These are phyloP conservation scores for Grigorovia transvaalensis DNA, from an alignment of 805 yeast genomes.

Conservation along the genomic window DNA sequence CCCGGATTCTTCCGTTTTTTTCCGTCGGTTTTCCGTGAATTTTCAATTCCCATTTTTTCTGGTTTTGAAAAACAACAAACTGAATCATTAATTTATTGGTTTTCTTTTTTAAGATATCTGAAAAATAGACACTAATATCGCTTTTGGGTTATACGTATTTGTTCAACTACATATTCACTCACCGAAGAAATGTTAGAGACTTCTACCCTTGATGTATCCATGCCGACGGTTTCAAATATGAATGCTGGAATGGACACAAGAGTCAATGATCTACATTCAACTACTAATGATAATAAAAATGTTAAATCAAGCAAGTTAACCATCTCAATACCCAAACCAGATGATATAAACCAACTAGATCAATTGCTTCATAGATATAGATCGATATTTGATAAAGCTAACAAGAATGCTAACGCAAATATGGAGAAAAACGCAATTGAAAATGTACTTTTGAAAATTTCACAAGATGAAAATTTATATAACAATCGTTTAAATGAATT, in stretches of 20 bases:
- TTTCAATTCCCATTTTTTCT: too few relatives aligned
- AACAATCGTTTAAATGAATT: slow-evolving; percentile 22
- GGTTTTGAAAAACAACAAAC: too few relatives aligned
- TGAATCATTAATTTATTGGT: too few relatives aligned
- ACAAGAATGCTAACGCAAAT: slow-evolving; percentile 10
- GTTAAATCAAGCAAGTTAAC: not conserved
- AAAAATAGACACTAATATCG: too few relatives aligned
- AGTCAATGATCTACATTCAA: not conserved
- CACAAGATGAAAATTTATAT: slow-evolving; percentile 33
- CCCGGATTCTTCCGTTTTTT: not conserved
- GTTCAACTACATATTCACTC: too few relatives aligned
- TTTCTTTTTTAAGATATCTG: too few relatives aligned
- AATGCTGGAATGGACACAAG: not conserved
- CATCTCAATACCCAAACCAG: slow-evolving; percentile 20
- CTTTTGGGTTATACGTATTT: too few relatives aligned
- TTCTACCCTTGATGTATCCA: not conserved
- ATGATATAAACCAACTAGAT: slow-evolving; percentile 19
- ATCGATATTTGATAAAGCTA: slow-evolving; percentile 19
- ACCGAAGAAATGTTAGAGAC: not conserved
- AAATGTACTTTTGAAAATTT: slow-evolving; percentile 31
- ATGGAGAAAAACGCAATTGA: slow-evolving; percentile 38
- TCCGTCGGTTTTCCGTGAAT: too few relatives aligned
- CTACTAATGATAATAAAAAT: not conserved
- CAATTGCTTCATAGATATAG: slow-evolving; percentile 26
- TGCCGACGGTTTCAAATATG: not conserved